Conservation (phyloP, 495 filamentous ascomycete species). For the Margaritispora aquatica region DNA sequence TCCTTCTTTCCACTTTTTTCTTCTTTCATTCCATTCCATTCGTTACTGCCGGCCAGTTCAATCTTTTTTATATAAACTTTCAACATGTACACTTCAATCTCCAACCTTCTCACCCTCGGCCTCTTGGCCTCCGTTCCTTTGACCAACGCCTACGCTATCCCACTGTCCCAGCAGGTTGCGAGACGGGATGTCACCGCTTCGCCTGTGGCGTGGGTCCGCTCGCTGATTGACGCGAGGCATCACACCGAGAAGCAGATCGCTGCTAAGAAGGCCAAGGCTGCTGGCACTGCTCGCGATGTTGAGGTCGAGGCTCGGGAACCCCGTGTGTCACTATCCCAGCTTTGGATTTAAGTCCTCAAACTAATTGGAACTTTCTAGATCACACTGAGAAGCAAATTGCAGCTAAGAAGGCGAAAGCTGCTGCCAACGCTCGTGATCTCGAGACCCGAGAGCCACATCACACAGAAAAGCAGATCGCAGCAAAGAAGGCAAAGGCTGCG, state of each 20-base stretch:
- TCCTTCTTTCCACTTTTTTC: conserved; percentile 8
- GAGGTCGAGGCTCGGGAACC: too few species aligned
- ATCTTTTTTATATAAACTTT: conserved; percentile 18
- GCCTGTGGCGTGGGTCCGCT: conserved; percentile 11
- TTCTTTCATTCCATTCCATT: conserved; percentile 12
- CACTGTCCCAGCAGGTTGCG: conserved; percentile 10
- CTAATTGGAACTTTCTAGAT: too few species aligned
- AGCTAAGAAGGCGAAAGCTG: conserved; percentile 13
- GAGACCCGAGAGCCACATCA: conserved; percentile 27
- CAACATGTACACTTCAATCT: conserved; percentile 32
- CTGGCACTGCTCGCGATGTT: conserved; percentile 2
- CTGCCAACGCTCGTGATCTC: conserved; percentile 5
- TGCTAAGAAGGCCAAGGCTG: conserved; percentile 12
- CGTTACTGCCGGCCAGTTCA: conserved; percentile 24
- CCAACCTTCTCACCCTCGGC: conserved; percentile 27
- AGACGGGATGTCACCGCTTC: conserved; percentile 21
- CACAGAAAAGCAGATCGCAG: conserved; percentile 20
- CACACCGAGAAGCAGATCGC: conserved; percentile 14
- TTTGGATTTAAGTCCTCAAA: too few species aligned
- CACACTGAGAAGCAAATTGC: conserved; percentile 24
- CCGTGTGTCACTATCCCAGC: too few species aligned
- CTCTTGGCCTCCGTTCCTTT: conserved; percentile 28
- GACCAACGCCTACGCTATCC: conserved; percentile 23
- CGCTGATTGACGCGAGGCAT: conserved; percentile 13
- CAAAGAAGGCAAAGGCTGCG: conserved; percentile 9